These are phyloP conservation scores for Coemansia linderi DNA, from an alignment of 371 early-diverging fungal genomes.

Conservation along the genomic window DNA sequence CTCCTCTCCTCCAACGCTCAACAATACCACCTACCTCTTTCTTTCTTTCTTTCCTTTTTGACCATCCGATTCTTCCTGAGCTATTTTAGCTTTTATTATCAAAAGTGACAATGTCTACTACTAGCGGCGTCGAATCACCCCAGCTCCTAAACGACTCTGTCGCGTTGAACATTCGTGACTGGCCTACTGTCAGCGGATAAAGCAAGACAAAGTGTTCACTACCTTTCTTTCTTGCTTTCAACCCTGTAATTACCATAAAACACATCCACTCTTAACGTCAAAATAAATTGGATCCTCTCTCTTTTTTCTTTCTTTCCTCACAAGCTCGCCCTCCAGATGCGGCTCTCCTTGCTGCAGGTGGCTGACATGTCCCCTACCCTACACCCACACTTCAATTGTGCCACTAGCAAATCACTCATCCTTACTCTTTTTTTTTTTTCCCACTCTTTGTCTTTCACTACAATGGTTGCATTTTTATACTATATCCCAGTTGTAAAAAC, in stretches of 20 bases:
- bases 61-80: neutral
- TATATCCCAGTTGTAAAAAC: neutral
- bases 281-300: no score
- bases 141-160: neutral
- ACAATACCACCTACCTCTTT: neutral
- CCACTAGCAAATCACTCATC: neutral
- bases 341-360: neutral
- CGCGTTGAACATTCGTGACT: constrained; percentile 3
- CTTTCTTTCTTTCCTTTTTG: neutral
- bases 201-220: neutral
- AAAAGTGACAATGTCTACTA: constrained; percentile 6
- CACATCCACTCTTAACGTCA: neutral
- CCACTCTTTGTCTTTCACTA: neutral
- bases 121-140: neutral
- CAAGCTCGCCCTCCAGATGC: neutral
- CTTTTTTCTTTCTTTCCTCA: neutral
- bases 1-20: neutral
- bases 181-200: neutral
- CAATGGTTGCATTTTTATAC: constrained; percentile 30
- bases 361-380: constrained; percentile 5
- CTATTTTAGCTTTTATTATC: neutral
- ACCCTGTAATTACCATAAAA: neutral
- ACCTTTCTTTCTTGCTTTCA: neutral
- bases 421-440: neutral
- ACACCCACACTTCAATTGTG: neutral